Conservation (phyloP, 225 moss, liverwort and hornwort genomes). For the Anthoceros angustus region DNA sequence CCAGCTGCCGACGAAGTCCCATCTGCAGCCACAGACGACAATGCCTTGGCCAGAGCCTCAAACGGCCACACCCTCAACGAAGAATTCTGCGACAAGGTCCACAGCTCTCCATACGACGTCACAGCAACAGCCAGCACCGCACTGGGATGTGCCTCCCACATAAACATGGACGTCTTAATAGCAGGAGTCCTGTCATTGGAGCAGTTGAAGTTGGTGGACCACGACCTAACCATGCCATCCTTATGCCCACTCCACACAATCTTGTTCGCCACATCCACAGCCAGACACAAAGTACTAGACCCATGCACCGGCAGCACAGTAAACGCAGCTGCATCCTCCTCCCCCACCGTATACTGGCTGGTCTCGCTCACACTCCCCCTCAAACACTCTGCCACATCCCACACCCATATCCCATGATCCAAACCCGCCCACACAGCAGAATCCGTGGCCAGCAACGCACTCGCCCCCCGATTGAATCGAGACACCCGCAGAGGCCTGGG, state of each 20-base stretch:
- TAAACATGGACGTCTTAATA: conserved; percentile 29
- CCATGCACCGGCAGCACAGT: conserved; percentile 37
- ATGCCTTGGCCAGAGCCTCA: conserved; percentile 41
- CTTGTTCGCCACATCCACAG: conserved; percentile 51
- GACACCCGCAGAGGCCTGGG: not conserved
- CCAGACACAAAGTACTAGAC: conserved; percentile 51
- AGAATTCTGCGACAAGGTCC: conserved; percentile 82
- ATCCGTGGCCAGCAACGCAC: not conserved
- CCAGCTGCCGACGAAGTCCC: conserved; percentile 20
- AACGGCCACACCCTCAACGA: conserved; percentile 86
- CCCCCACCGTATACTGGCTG: conserved; percentile 35
- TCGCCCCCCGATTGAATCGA: not conserved
- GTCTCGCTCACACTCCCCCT: not conserved
- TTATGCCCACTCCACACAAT: conserved; percentile 88
- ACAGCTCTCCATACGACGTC: conserved; percentile 62
- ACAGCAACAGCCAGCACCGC: conserved; percentile 26
- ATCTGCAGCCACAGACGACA: conserved; percentile 17
- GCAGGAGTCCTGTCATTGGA: conserved; percentile 25
- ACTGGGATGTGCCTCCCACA: conserved; percentile 52
- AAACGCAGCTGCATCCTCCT: conserved; percentile 80
- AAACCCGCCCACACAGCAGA: not conserved
- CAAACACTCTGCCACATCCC: not conserved
- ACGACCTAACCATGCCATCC: conserved; percentile 73
- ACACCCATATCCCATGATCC: conserved; percentile 4
- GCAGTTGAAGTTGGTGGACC: conserved; percentile 31